A percentile compares a stretch with the other conserved stretches of the same genome.
Evolutionary conservation across 495 filamentous ascomycete species (phyloP).

Genomic region (Xylaria scruposa): DNA sequence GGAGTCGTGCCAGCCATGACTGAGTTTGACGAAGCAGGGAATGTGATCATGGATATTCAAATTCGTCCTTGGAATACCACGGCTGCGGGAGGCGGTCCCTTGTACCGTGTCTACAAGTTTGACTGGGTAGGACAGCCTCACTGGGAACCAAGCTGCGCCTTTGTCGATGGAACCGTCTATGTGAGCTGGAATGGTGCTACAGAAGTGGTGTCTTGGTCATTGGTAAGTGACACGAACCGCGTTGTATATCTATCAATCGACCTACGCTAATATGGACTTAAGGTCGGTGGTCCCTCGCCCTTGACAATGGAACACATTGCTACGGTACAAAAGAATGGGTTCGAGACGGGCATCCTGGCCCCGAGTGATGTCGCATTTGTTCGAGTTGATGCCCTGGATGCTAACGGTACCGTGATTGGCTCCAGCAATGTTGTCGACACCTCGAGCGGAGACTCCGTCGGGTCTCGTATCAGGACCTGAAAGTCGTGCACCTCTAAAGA

Average conservation of each 20-base stretch:
- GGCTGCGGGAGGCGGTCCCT: conserved; percentile 24
- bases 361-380: conserved; percentile 18
- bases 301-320: conserved; percentile 23
- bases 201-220: conserved; percentile 31
- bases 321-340: conserved; percentile 30
- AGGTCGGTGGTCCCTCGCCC: conserved; percentile 21
- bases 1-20: conserved; percentile 61
- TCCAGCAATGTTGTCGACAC: conserved; percentile 34
- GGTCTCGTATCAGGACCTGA: conserved; percentile 18
- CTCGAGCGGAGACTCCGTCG: conserved; percentile 23
- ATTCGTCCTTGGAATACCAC: conserved; percentile 33
- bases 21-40: conserved; percentile 59
- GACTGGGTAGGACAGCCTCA: conserved; percentile 37
- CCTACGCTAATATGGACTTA: not conserved
- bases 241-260: not conserved
- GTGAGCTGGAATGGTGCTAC: conserved; percentile 45
- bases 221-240: conserved; percentile 13
- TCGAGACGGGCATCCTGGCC: conserved; percentile 36
- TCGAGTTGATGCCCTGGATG: conserved; percentile 32
- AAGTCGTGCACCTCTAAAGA: not conserved
- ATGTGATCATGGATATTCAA: conserved; percentile 48
- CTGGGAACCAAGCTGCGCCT: conserved; percentile 30
- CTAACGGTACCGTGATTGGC: conserved; percentile 29
- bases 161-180: conserved; percentile 31
- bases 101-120: conserved; percentile 41